Conservation (phyloP, 208 protist genomes). For the Leishmania mexicana region DNA sequence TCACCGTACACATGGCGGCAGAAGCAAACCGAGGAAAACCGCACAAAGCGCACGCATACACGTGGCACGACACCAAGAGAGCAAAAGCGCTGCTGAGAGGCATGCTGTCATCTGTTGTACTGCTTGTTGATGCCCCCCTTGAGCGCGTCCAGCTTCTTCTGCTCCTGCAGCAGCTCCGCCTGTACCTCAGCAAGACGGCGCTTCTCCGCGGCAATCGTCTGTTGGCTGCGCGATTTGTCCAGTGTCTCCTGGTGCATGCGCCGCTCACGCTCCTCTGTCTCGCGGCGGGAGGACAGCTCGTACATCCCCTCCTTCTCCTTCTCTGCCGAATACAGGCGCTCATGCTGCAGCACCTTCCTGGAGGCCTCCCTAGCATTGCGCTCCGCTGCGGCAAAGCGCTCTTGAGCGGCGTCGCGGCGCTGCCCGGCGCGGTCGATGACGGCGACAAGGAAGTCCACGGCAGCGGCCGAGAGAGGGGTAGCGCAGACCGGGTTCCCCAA, state of each 20-base stretch:
- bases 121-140: constrained; percentile 67
- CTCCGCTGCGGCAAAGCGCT: constrained; percentile 32
- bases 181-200: constrained; percentile 43
- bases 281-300: constrained; percentile 35
- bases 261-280: constrained; percentile 55
- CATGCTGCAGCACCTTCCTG: constrained; percentile 31
- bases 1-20: background rate
- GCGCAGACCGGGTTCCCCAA: constrained; percentile 36
- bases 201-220: constrained; percentile 56
- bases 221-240: constrained; percentile 44
- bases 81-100: background rate
- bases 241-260: constrained; percentile 44
- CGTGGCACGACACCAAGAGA: background rate
- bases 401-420: constrained; percentile 31
- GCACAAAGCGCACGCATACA: background rate
- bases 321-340: constrained; percentile 37
- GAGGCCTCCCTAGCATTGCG: constrained; percentile 30
- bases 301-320: constrained; percentile 69
- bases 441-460: constrained; percentile 38
- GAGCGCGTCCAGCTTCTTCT: constrained; percentile 46
- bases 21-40: background rate
- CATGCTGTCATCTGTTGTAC: constrained; percentile 31
- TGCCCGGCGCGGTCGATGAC: constrained; percentile 44
- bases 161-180: constrained; percentile 41
- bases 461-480: constrained; percentile 18